Evolutionary conservation across 257 asterid genomes (phyloP).

Genomic region (Primulina eburnea): DNA sequence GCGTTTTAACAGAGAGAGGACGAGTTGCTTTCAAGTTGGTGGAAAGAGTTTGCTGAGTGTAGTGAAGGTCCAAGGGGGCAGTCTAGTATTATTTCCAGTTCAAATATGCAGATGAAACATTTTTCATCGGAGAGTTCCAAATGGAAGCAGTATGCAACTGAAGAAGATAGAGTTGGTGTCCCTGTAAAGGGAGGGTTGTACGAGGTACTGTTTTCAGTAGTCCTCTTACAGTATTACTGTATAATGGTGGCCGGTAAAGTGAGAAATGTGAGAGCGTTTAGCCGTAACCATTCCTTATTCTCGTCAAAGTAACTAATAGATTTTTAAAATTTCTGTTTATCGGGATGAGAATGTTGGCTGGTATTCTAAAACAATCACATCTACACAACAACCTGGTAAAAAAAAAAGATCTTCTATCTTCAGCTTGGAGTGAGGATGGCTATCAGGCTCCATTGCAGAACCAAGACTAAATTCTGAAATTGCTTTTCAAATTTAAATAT

Average conservation of each 20-base stretch:
- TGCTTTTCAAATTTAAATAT: not conserved
- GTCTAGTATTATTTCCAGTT: constrained; percentile 32
- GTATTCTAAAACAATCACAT: too few species aligned
- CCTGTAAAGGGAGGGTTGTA: constrained; percentile 97
- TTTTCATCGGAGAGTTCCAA: constrained; percentile 38
- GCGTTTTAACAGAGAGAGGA: constrained; percentile 70
- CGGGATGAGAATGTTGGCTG: not conserved
- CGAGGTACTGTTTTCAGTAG: constrained; percentile 53
- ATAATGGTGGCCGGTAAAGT: constrained; percentile 2
- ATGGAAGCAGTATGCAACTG: constrained; percentile 38
- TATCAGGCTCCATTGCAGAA: not conserved
- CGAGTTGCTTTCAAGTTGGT: constrained; percentile 85
- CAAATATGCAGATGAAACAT: constrained; percentile 29
- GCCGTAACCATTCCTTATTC: not conserved
- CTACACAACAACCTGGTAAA: too few species aligned
- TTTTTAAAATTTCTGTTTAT: constrained; percentile 1
- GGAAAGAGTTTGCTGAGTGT: constrained; percentile 97
- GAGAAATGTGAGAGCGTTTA: not conserved
- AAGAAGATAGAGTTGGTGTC: constrained; percentile 97
- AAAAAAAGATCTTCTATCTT: too few species aligned
- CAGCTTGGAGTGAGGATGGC: not conserved
- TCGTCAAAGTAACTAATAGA: not conserved
- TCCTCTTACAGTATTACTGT: not conserved
- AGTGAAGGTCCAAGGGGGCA: constrained; percentile 84
- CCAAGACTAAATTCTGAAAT: not conserved